A percentile compares a stretch with the other conserved stretches of the same genome.
These are phyloP conservation scores for Dendrothele bispora DNA, from an alignment of 768 basidiomycete species.

Conservation along the genomic window DNA sequence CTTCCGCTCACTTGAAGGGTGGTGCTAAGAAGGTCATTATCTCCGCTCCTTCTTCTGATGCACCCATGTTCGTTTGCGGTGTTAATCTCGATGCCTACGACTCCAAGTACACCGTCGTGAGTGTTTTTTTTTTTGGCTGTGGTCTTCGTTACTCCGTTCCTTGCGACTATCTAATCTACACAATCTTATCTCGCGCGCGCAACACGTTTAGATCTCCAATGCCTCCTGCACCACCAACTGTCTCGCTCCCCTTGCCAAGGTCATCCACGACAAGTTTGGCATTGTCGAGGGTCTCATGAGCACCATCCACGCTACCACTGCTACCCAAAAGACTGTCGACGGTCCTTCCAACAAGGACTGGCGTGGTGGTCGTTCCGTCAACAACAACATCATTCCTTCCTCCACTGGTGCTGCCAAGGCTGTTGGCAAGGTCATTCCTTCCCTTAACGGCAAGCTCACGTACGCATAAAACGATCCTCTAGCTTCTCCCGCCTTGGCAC, in stretches of 20 bases:
- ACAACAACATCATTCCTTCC: conserved; percentile 98
- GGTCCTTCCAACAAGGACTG: conserved; percentile 95
- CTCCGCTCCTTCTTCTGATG: conserved; percentile 96
- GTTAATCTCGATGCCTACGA: conserved; percentile 96
- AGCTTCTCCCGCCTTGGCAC: conserved; percentile 1
- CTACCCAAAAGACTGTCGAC: conserved; percentile 94
- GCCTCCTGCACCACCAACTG: conserved; percentile 99
- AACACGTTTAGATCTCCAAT: conserved; percentile 75
- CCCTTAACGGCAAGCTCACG: conserved; percentile 97
- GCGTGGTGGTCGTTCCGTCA: conserved; percentile 95
- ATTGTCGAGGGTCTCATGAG: conserved; percentile 98
- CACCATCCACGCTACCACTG: conserved; percentile 96
- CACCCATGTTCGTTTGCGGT: conserved; percentile 92
- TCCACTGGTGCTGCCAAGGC: conserved; percentile 99
- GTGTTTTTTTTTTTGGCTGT: conserved; percentile 28
- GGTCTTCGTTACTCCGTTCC: background rate
- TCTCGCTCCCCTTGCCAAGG: conserved; percentile 97
- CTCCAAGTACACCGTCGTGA: conserved; percentile 79
- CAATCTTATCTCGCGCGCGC: background rate
- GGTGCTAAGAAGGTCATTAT: conserved; percentile 99
- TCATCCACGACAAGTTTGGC: conserved; percentile 95
- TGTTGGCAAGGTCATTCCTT: conserved; percentile 96
- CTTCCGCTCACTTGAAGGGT: conserved; percentile 91
- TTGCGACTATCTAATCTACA: background rate
- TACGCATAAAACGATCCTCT: conserved; percentile 33